Evolutionary conservation across 2,329 filamentous ascomycete genomes (phyloP).

Genomic region (Penicillium sp.): DNA sequence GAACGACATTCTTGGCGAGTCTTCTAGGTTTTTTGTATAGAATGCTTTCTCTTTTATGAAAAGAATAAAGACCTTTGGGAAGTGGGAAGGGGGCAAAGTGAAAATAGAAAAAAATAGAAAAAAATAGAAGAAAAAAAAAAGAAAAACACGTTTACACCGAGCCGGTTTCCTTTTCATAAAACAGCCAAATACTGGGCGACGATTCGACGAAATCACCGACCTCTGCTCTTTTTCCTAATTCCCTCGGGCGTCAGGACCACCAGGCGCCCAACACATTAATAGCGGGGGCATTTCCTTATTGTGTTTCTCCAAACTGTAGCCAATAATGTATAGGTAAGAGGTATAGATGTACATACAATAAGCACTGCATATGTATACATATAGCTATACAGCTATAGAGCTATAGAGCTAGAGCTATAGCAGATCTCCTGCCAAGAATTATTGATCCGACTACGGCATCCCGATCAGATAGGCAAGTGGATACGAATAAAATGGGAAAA

Average conservation of each 20-base stretch:
- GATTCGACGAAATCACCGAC: slow-evolving; percentile 26
- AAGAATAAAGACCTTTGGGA: not conserved
- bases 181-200: slow-evolving; percentile 12
- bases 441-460: slow-evolving; percentile 4
- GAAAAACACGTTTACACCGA: not conserved
- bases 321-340: not conserved
- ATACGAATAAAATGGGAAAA: not conserved
- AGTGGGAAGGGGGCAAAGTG: not conserved
- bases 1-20: slow-evolving; percentile 41
- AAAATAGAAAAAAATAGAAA: not conserved
- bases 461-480: slow-evolving; percentile 12
- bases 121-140: not conserved
- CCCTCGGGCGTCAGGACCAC: not conserved
- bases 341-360: not conserved
- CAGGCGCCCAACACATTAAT: not conserved
- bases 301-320: not conserved
- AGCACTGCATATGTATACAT: not conserved
- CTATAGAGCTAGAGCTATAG: not conserved
- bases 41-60: not conserved
- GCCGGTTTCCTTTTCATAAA: not conserved
- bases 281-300: not conserved
- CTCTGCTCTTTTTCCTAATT: not conserved
- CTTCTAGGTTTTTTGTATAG: not conserved
- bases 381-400: not conserved
- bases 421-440: slow-evolving; percentile 10